Base-by-base conservation (phyloP, 345 rosid species). In the Citrus mangshanensis region DNA sequence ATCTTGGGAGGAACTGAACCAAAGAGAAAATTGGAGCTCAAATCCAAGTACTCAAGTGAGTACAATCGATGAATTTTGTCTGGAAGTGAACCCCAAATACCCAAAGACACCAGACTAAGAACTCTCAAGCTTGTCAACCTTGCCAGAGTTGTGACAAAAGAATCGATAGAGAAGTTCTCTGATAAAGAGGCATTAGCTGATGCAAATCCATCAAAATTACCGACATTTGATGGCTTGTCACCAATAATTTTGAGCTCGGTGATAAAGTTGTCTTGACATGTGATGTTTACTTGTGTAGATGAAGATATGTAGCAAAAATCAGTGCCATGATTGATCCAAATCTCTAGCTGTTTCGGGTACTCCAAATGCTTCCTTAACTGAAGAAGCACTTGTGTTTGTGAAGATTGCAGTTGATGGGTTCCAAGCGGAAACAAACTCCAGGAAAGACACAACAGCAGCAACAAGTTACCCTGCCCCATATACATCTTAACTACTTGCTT, bases 51-150 rank as follows among this genome's bases (percentile, higher is more conserved):
- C 68, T 91, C 92, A n/a, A 92, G 91, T n/a, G 89, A 82, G 72
- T 80, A 78, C 72, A 92, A 73, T 68, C 97, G 49, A 78, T 88
- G 93, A 68, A 92, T 90, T 72, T 92, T 92, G 84, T 87, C 92
- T 16, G 93, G 93, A 49, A 91, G 89, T 30, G 90, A 85, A 46
- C 97, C 97, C 97, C 97, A 92, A 58, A 92, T 89, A 49, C 97
- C 97, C 66, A 91, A 56, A 77, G 92, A 89, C 68, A 88, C 74
- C 60, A 92, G 81, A 75, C 87, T 84, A 74, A 92, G 93, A 65
- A 86, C 90, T 79, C 85, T 88, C 73, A 92, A 86, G 62, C 86
- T 81, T 58, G 77, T 87, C 13, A 92, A 82, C 82, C 95, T 87
- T 32, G 90, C 74, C 18, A 92, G 87, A 56, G 95, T 92, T 38